Conservation (phyloP, 129 eudicot species). For the Tagetes patula region DNA sequence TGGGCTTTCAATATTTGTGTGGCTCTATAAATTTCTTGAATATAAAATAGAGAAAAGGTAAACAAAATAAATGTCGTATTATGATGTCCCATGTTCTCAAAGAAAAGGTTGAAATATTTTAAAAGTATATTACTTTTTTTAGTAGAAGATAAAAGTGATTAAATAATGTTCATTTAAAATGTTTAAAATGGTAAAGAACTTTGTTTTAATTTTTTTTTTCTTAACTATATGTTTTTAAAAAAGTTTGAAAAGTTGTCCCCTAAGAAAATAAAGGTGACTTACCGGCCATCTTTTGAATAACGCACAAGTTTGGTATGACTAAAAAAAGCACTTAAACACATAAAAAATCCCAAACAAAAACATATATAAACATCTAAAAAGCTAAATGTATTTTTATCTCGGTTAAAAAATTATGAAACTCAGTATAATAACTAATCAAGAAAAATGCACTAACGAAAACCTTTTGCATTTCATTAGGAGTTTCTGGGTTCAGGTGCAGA, state of each 20-base stretch:
- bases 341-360: not conserved
- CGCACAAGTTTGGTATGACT: not conserved
- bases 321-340: not conserved
- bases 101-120: too few species aligned
- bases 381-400: not conserved
- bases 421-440: not conserved
- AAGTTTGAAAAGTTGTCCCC: not conserved
- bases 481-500: slow-evolving; percentile 96
- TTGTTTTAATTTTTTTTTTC: not conserved
- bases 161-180: too few species aligned
- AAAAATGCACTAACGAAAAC: not conserved
- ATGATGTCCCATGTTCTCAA: too few species aligned
- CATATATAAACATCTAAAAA: not conserved
- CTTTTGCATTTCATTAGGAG: slow-evolving; percentile 34
- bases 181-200: too few species aligned
- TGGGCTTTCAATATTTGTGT: too few species aligned
- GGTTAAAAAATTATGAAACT: not conserved
- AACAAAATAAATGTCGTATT: too few species aligned
- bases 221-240: not conserved
- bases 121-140: too few species aligned
- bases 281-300: slow-evolving; percentile 9
- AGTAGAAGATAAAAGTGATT: too few species aligned
- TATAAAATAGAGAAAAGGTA: too few species aligned
- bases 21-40: too few species aligned
- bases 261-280: not conserved